These are phyloP conservation scores for Triticum dicoccoides DNA, from an alignment of 176 grass and related monocot genomes.

Conservation along the genomic window DNA sequence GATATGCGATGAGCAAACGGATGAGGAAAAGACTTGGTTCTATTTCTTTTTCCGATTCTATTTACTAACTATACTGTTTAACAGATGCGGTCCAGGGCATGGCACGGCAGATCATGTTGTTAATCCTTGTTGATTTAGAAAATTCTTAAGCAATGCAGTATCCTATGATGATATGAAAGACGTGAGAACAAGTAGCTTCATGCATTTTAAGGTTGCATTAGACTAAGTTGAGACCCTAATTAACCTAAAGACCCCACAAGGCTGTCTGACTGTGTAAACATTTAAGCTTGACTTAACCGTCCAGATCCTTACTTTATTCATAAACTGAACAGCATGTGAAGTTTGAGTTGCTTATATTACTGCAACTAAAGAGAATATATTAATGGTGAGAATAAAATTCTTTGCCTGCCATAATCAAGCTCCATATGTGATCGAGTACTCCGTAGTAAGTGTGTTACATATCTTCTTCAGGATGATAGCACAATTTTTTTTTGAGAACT, in stretches of 20 bases:
- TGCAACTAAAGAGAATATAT: neutral
- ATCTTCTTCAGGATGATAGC: neutral
- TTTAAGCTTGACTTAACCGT: slow-evolving; percentile 24
- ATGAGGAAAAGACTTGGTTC: slow-evolving; percentile 37
- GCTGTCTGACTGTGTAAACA: neutral
- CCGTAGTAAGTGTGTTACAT: neutral
- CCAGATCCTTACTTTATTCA: neutral
- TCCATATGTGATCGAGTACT: neutral
- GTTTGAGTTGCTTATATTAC: neutral
- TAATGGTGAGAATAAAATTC: neutral
- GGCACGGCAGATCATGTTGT: neutral
- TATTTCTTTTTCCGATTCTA: slow-evolving; percentile 42
- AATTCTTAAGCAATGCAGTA: neutral
- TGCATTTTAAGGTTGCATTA: slow-evolving; percentile 7
- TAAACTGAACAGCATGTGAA: neutral
- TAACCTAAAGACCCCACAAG: neutral
- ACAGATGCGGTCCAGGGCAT: neutral
- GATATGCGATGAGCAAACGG: slow-evolving; percentile 33
- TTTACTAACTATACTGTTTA: slow-evolving; percentile 36
- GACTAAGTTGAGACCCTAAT: slow-evolving; percentile 29
- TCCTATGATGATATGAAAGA: slow-evolving; percentile 6
- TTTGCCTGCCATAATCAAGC: neutral
- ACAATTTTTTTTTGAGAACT: neutral
- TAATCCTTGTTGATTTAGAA: slow-evolving; percentile 20
- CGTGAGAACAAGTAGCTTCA: neutral